These are phyloP conservation scores for Taphrina confusa DNA, from an alignment of 1,139 yeast species.

Conservation along the genomic window DNA sequence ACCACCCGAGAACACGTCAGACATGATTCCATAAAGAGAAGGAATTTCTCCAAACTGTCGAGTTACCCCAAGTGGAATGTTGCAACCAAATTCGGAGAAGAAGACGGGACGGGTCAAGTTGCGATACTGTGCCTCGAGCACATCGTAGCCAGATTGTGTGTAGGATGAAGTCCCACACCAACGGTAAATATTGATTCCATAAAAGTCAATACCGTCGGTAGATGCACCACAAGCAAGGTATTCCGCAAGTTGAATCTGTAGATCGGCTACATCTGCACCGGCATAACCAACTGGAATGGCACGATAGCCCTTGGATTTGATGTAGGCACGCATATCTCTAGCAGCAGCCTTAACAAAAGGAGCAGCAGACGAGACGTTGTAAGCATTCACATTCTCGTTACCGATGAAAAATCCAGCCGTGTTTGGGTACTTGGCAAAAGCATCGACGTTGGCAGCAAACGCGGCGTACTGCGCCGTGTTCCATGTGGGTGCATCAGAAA, in stretches of 20 bases:
- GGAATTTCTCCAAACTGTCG: conserved; percentile 77
- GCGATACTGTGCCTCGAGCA: conserved; percentile 68
- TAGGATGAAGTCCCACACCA: conserved; percentile 96
- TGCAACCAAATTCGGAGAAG: conserved; percentile 93
- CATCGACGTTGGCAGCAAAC: conserved; percentile 76
- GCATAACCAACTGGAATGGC: conserved; percentile 89
- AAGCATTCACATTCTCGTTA: conserved; percentile 85
- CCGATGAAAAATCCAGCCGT: conserved; percentile 94
- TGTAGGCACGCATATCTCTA: conserved; percentile 76
- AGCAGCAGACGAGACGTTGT: conserved; percentile 61
- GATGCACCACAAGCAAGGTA: conserved; percentile 77
- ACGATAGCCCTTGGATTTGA: conserved; percentile 60
- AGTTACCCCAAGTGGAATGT: conserved; percentile 64
- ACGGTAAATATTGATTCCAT: conserved; percentile 88
- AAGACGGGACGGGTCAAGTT: conserved; percentile 75
- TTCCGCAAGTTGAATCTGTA: conserved; percentile 71
- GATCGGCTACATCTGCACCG: conserved; percentile 86
- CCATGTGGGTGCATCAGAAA: conserved; percentile 75
- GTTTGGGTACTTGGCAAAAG: conserved; percentile 80
- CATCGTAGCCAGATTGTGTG: conserved; percentile 76
- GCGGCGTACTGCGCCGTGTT: conserved; percentile 89
- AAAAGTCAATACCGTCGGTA: conserved; percentile 75
- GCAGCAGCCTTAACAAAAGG: conserved; percentile 72
- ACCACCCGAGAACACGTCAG: conserved; percentile 85
- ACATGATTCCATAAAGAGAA: conserved; percentile 76